phyloP scores from a whole-genome alignment of 169 alveolate genomes.

The Eimeria zaria region DNA sequence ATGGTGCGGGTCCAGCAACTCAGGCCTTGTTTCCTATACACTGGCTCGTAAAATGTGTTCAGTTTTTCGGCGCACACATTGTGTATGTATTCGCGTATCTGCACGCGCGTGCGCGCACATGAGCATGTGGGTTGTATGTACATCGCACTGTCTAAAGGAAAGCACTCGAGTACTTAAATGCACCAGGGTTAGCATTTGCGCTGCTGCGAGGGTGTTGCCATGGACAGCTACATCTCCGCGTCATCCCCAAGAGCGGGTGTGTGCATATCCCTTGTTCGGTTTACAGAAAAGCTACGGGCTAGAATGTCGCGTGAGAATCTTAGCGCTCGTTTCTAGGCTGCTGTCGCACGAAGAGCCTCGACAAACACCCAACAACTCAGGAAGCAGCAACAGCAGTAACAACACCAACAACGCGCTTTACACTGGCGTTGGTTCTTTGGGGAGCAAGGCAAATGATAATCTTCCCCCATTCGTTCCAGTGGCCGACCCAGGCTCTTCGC shows the following conservation, averaged over 20 bases:
- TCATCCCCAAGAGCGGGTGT: background rate
- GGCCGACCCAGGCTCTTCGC: slow-evolving; percentile 1
- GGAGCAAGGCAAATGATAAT: background rate
- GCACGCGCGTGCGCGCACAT: background rate
- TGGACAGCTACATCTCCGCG: background rate
- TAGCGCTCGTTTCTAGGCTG: slow-evolving; percentile 30
- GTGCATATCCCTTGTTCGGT: background rate
- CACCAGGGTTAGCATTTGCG: background rate
- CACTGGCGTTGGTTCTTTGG: slow-evolving; percentile 12
- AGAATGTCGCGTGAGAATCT: slow-evolving; percentile 36
- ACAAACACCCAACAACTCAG: background rate
- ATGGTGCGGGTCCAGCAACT: background rate
- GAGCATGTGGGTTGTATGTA: background rate
- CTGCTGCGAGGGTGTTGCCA: background rate
- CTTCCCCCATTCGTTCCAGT: slow-evolving; percentile 63
- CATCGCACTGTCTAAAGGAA: background rate
- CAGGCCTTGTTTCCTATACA: background rate
- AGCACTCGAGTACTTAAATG: background rate
- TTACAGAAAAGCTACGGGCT: slow-evolving; percentile 42
- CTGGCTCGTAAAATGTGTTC: background rate
- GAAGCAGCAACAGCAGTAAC: slow-evolving; percentile 13
- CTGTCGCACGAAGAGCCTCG: slow-evolving; percentile 47
- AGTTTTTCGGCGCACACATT: background rate
- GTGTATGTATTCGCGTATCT: background rate
- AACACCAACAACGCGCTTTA: background rate